Percentiles rank a stretch among this genome's conserved stretches.
phyloP scores from a whole-genome alignment of 2,329 filamentous ascomycete genomes.

The Hypoxylon sp. region DNA sequence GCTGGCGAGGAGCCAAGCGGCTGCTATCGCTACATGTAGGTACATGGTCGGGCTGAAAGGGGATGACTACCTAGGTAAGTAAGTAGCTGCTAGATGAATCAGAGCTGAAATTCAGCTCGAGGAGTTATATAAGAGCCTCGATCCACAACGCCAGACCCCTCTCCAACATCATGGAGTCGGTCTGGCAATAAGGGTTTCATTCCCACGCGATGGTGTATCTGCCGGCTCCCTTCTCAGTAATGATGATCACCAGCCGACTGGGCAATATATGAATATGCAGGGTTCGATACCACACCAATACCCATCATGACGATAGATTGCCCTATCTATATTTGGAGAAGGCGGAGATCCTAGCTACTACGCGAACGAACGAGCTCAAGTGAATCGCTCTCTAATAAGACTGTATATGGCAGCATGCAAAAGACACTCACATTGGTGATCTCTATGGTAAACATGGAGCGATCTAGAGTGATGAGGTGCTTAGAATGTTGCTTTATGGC shows the following conservation, averaged over 20 bases:
- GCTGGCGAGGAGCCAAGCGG: constrained; percentile 20
- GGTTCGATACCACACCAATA: constrained; percentile 33
- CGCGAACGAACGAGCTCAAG: background rate
- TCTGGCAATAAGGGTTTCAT: constrained; percentile 18
- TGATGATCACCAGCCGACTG: constrained; percentile 35
- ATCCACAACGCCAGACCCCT: constrained; percentile 10
- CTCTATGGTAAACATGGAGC: background rate
- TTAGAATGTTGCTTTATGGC: too few relatives aligned
- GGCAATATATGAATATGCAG: constrained; percentile 42
- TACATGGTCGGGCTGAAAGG: constrained; percentile 29
- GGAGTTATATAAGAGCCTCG: constrained; percentile 28
- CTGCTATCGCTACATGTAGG: constrained; percentile 11
- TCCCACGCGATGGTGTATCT: constrained; percentile 15
- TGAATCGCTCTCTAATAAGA: background rate
- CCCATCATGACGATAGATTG: constrained; percentile 23
- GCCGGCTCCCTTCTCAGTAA: constrained; percentile 24
- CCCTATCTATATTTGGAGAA: constrained; percentile 17
- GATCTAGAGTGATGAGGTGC: background rate
- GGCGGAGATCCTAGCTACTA: constrained; percentile 32
- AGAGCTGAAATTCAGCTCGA: constrained; percentile 12
- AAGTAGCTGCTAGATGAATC: constrained; percentile 9
- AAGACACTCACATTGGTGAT: background rate
- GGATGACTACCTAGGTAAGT: background rate
- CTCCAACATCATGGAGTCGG: constrained; percentile 7
- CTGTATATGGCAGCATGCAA: background rate